phyloP scores from a whole-genome alignment of 2,329 filamentous ascomycete species.

The Calonectria pteridis region DNA sequence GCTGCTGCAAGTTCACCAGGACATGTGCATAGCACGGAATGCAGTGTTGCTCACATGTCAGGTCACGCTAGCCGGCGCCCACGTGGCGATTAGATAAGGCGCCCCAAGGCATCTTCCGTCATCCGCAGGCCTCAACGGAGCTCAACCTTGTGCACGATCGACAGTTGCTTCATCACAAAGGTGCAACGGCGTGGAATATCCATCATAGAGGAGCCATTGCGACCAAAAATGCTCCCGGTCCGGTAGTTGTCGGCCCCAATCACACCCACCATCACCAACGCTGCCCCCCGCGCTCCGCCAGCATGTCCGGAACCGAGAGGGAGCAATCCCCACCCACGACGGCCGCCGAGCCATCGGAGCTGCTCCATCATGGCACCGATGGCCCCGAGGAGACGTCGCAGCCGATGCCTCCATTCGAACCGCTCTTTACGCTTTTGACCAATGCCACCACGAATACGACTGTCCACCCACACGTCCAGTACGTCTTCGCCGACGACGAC shows the following conservation, averaged over 20 bases:
- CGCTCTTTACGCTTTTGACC: constrained; percentile 88
- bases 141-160: constrained; percentile 18
- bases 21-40: neutral
- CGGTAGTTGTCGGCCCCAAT: constrained; percentile 31
- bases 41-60: constrained; percentile 37
- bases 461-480: constrained; percentile 88
- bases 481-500: constrained; percentile 95
- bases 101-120: constrained; percentile 35
- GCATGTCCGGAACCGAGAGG: constrained; percentile 43
- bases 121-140: constrained; percentile 34
- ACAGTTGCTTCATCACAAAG: constrained; percentile 16
- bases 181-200: constrained; percentile 16
- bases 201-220: constrained; percentile 16
- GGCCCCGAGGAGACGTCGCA: constrained; percentile 26
- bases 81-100: constrained; percentile 51
- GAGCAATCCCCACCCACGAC: constrained; percentile 40
- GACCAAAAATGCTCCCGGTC: constrained; percentile 39
- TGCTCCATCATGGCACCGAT: constrained; percentile 27
- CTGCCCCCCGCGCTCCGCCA: constrained; percentile 9
- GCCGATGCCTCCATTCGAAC: constrained; percentile 69
- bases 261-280: constrained; percentile 14
- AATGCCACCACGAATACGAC: constrained; percentile 80
- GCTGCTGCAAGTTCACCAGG: neutral
- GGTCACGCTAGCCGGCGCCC: constrained; percentile 33
- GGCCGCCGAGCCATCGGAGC: constrained; percentile 30